Conservation (phyloP, 2,329 filamentous ascomycete species). For the Lachnellula cervina region DNA sequence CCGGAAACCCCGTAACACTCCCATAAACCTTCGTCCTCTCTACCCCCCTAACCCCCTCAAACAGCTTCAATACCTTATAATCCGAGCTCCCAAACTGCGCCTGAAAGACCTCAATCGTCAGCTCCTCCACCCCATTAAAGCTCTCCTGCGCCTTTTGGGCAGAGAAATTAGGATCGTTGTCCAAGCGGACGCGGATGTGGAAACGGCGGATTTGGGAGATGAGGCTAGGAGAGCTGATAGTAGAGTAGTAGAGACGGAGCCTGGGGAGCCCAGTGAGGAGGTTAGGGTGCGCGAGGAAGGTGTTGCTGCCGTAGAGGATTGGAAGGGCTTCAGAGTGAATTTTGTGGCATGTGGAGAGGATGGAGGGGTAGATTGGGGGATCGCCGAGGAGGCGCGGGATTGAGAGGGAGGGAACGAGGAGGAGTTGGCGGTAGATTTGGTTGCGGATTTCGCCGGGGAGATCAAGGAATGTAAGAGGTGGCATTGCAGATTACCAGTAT, state of each 20-base stretch:
- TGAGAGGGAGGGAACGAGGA: slow-evolving; percentile 23
- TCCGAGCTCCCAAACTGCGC: slow-evolving; percentile 39
- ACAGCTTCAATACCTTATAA: slow-evolving; percentile 38
- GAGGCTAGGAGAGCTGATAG: slow-evolving; percentile 32
- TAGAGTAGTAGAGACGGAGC: slow-evolving; percentile 32
- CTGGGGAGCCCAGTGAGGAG: slow-evolving; percentile 42
- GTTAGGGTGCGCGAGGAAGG: slow-evolving; percentile 44
- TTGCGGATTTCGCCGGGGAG: slow-evolving; percentile 58
- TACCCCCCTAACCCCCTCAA: slow-evolving; percentile 43
- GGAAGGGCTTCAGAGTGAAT: slow-evolving; percentile 28
- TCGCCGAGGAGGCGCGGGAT: slow-evolving; percentile 14
- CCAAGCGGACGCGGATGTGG: slow-evolving; percentile 43
- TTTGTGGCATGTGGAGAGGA: slow-evolving; percentile 19
- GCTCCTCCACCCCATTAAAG: slow-evolving; percentile 41
- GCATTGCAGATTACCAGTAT: slow-evolving; percentile 9
- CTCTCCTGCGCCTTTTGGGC: slow-evolving; percentile 34
- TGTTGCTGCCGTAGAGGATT: slow-evolving; percentile 45
- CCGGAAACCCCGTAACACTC: slow-evolving; percentile 23
- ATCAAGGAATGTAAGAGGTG: slow-evolving; percentile 20
- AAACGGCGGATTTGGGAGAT: slow-evolving; percentile 38
- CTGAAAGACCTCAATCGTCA: slow-evolving; percentile 47
- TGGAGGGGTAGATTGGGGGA: slow-evolving; percentile 30
- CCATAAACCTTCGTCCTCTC: slow-evolving; percentile 36
- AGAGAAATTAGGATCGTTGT: slow-evolving; percentile 44
- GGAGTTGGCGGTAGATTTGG: slow-evolving; percentile 43